Conservation (phyloP, 352 stramenopile genomes). For the Phytophthora ohioensis region DNA sequence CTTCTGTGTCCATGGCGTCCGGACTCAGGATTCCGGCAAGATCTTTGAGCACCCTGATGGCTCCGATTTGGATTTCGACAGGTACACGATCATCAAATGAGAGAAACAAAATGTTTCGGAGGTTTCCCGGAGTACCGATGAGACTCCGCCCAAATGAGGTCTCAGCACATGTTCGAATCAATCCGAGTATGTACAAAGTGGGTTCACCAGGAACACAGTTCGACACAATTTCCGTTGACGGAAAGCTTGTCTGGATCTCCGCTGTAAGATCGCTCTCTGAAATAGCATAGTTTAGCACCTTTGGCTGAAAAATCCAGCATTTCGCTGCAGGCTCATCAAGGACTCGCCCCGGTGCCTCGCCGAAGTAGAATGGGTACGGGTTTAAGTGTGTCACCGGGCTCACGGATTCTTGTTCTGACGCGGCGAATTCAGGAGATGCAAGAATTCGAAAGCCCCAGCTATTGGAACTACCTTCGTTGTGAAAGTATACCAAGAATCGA, state of each 20-base stretch:
- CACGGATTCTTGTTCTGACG: constrained; percentile 4
- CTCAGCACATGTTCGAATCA: constrained; percentile 69
- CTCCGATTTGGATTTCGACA: constrained; percentile 59
- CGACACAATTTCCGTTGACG: constrained; percentile 34
- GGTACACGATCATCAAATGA: constrained; percentile 58
- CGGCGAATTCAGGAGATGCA: constrained; percentile 56
- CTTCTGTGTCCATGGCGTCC: constrained; percentile 47
- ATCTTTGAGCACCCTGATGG: constrained; percentile 55
- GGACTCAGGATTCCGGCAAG: constrained; percentile 45
- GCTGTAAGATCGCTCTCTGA: constrained; percentile 60
- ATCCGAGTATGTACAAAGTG: constrained; percentile 70
- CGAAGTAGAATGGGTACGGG: constrained; percentile 76
- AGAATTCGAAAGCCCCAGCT: constrained; percentile 78
- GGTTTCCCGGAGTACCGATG: constrained; percentile 66
- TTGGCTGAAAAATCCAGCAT: constrained; percentile 69
- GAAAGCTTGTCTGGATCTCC: constrained; percentile 62
- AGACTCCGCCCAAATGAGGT: constrained; percentile 60
- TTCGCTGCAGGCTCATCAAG: constrained; percentile 59
- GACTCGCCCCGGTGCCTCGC: constrained; percentile 62
- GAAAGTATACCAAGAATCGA: constrained; percentile 80
- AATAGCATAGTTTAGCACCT: constrained; percentile 55
- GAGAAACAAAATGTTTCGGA: constrained; percentile 68
- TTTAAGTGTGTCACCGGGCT: constrained; percentile 47
- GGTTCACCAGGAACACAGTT: constrained; percentile 50
- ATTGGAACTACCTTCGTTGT: constrained; percentile 58